phyloP scores from a whole-genome alignment of 1,139 yeast species.

The Sugiyamaella paludigena region DNA sequence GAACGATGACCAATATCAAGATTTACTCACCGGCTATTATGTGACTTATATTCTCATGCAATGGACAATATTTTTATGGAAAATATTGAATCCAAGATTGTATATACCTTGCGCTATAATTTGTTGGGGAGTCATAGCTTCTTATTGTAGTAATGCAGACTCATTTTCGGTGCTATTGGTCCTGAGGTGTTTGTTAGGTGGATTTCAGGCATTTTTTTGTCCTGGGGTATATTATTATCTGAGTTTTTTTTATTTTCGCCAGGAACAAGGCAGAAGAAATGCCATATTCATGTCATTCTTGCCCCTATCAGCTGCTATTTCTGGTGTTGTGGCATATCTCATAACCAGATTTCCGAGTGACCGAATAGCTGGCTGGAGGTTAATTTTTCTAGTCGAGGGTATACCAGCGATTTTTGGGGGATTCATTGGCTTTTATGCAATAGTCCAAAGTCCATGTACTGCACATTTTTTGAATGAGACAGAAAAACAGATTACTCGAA shows the following conservation, averaged over 20 bases:
- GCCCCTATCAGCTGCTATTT: constrained; percentile 30
- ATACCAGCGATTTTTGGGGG: constrained; percentile 37
- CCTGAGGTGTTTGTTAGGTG: constrained; percentile 29
- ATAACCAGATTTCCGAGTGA: constrained; percentile 36
- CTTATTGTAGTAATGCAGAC: constrained; percentile 21
- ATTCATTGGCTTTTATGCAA: constrained; percentile 31
- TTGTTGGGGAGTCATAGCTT: constrained; percentile 27
- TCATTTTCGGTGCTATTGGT: constrained; percentile 25
- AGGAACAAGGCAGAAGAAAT: constrained; percentile 45
- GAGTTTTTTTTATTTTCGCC: constrained; percentile 30
- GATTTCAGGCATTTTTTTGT: constrained; percentile 30
- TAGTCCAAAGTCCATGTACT: constrained; percentile 48
- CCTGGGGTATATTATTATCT: constrained; percentile 36
- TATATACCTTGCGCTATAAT: constrained; percentile 28
- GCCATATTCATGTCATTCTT: constrained; percentile 49
- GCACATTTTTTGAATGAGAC: constrained; percentile 30
- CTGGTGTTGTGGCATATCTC: constrained; percentile 33
- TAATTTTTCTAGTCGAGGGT: constrained; percentile 43
- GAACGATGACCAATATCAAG: constrained; percentile 40
- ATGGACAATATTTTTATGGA: constrained; percentile 26
- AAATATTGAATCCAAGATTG: constrained; percentile 20
- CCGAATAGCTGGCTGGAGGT: constrained; percentile 35
- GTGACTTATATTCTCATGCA: constrained; percentile 34
- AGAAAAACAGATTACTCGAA: constrained; percentile 27
- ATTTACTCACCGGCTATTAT: constrained; percentile 22